A percentile compares a stretch with the other conserved stretches of the same genome.
phyloP scores from a whole-genome alignment of 495 filamentous ascomycete genomes.

The Penicillium angulare region DNA sequence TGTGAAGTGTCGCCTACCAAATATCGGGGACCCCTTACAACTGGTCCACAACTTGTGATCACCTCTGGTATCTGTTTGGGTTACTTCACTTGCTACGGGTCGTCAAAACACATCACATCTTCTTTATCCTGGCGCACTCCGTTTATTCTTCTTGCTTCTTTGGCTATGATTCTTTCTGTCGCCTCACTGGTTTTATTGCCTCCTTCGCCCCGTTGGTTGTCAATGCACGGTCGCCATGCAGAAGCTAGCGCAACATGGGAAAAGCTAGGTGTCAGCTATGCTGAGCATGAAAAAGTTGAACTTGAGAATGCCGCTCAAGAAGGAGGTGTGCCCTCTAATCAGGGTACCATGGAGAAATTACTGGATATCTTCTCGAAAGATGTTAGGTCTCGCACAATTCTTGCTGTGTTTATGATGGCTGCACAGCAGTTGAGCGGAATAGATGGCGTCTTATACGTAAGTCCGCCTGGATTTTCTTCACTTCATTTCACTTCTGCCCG shows the following conservation, averaged over 20 bases:
- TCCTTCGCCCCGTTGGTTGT: conserved; percentile 51
- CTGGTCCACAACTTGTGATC: conserved; percentile 54
- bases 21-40: conserved; percentile 51
- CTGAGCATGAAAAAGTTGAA: conserved; percentile 52
- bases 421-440: conserved; percentile 49
- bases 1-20: conserved; percentile 59
- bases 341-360: conserved; percentile 7
- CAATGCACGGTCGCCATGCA: conserved; percentile 31
- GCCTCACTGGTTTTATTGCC: conserved; percentile 40
- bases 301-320: no score
- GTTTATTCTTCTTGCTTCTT: conserved; percentile 43
- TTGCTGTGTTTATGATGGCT: conserved; percentile 44
- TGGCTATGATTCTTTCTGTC: conserved; percentile 39
- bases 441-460: conserved; percentile 52
- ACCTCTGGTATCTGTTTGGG: conserved; percentile 52
- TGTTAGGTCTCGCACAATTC: conserved; percentile 33
- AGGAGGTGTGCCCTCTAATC: conserved; percentile 1
- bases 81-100: conserved; percentile 64
- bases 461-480: conserved; percentile 7
- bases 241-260: conserved; percentile 42
- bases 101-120: conserved; percentile 42
- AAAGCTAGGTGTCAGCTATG: conserved; percentile 44
- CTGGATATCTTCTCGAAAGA: conserved; percentile 41
- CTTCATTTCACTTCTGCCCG: background rate
- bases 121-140: conserved; percentile 59